Base-by-base conservation (phyloP, 2,329 filamentous ascomycete genomes). In the Camptophora hylomeconis region DNA sequence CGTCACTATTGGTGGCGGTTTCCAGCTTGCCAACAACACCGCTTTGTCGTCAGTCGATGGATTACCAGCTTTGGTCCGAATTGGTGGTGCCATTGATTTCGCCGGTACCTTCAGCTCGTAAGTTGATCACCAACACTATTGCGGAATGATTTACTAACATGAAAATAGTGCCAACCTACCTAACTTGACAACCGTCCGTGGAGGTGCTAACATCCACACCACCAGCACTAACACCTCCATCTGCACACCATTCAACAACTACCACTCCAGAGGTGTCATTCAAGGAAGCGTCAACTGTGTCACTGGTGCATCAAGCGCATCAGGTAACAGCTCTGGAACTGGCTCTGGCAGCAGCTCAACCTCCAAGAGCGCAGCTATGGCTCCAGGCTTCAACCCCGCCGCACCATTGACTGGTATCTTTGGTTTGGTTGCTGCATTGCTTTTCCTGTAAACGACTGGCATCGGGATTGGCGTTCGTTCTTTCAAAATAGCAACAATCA, bases 11-110 rank as follows among this genome's bases (percentile, higher is more conserved):
- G 72, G 69, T 44, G 86, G 82, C 61, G 82, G 79, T 53, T 71
- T 92, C 53, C 74, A 79, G 45, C 72, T 98, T 50, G 77, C 80
- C 58, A 92, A 93, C 72, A 94, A 95, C 75, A 81, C 82, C 37
- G 62, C 65, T 32, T 69, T 94, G 18, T 45, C 57, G 32, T 52
- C 61, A 36, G 65, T 94, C 32, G 57, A 69, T 40, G 72, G 72
- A 18, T 80, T 95, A 59, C 66, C 69, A 37, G 52, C 63, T 40
- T 69, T 98, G 16, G 51, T 69, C 50, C 69, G 62, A 31, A 72
- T 94, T 35, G 69, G 65, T 40, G 87, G 86, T 60, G 83, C 82
- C 47, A 66, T 95, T 50, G 77, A 83, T 54, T 72, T 93, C 54
- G 75, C 75, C 46, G 89, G 89, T 48, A 79, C 74, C 63, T 92